Conservation (phyloP, 2,329 filamentous ascomycete genomes). For the Didymella lethalis region DNA sequence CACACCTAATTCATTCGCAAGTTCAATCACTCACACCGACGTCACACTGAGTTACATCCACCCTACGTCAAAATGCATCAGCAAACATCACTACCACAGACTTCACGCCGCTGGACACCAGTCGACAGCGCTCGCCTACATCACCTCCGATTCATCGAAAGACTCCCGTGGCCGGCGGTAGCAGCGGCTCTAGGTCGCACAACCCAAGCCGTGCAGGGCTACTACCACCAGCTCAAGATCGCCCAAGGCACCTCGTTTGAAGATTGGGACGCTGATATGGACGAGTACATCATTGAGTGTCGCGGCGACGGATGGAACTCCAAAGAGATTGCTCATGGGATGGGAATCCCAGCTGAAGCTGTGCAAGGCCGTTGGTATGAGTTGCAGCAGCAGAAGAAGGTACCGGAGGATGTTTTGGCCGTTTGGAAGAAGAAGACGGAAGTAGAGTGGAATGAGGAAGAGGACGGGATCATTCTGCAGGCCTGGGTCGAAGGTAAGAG, state of each 20-base stretch:
- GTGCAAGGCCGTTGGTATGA: slow-evolving; percentile 19
- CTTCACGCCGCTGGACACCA: slow-evolving; percentile 17
- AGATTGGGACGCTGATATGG: slow-evolving; percentile 11
- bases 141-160: slow-evolving; percentile 5
- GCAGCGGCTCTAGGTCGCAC: slow-evolving; percentile 1
- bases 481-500: slow-evolving; percentile 3
- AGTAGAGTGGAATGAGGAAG: slow-evolving; percentile 6
- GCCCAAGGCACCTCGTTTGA: slow-evolving; percentile 2
- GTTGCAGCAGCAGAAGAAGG: slow-evolving; percentile 8
- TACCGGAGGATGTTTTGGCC: slow-evolving; percentile 15
- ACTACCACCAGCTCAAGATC: slow-evolving; percentile 4
- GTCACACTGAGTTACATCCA: background rate
- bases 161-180: slow-evolving; percentile 2
- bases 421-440: slow-evolving; percentile 4
- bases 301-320: slow-evolving; percentile 4
- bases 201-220: background rate
- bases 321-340: slow-evolving; percentile 8
- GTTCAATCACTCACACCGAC: background rate
- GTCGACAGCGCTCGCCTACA: slow-evolving; percentile 13
- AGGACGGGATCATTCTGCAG: slow-evolving; percentile 18
- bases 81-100: background rate
- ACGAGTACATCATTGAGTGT: slow-evolving; percentile 16
- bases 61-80: background rate
- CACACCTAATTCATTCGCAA: background rate
- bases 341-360: slow-evolving; percentile 4